These are phyloP conservation scores for Leccinum subgranulosum DNA, from an alignment of 768 basidiomycete genomes.

Conservation along the genomic window DNA sequence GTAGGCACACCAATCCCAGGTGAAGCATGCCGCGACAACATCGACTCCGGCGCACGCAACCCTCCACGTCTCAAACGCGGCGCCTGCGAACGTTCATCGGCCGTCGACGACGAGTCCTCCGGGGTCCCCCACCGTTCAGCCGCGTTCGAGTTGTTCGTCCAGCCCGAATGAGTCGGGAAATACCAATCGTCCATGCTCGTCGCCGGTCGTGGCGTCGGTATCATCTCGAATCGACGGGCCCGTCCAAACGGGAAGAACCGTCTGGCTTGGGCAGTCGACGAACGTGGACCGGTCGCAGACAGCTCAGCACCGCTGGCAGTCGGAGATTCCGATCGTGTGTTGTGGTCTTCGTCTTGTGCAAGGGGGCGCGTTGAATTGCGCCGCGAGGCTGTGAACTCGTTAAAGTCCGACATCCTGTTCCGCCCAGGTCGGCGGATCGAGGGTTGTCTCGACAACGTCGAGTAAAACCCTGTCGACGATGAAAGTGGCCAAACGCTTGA, in stretches of 20 bases:
- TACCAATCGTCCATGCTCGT: slow-evolving; percentile 32
- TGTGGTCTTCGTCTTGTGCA: slow-evolving; percentile 27
- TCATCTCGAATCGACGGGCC: slow-evolving; percentile 41
- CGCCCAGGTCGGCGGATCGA: slow-evolving; percentile 58
- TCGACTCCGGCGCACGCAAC: slow-evolving; percentile 59
- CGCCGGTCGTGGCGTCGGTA: slow-evolving; percentile 30
- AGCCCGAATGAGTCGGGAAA: slow-evolving; percentile 28
- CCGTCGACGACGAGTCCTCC: slow-evolving; percentile 26
- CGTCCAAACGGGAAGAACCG: slow-evolving; percentile 59
- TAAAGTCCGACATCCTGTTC: slow-evolving; percentile 62
- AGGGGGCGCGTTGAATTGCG: slow-evolving; percentile 45
- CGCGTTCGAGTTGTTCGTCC: slow-evolving; percentile 9
- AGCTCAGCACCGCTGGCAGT: background rate
- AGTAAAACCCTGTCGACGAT: slow-evolving; percentile 22
- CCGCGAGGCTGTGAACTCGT: slow-evolving; percentile 66
- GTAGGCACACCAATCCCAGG: slow-evolving; percentile 26
- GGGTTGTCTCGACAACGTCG: slow-evolving; percentile 48
- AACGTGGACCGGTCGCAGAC: slow-evolving; percentile 10
- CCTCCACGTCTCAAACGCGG: slow-evolving; percentile 69
- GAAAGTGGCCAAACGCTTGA: slow-evolving; percentile 21
- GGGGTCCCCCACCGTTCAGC: background rate
- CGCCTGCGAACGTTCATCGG: slow-evolving; percentile 34
- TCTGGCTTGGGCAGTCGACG: slow-evolving; percentile 31
- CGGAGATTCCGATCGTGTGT: slow-evolving; percentile 8
- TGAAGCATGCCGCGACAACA: slow-evolving; percentile 48